These are phyloP conservation scores for Ceratocystis albifundus DNA, from an alignment of 2,329 filamentous ascomycete species.

Conservation along the genomic window DNA sequence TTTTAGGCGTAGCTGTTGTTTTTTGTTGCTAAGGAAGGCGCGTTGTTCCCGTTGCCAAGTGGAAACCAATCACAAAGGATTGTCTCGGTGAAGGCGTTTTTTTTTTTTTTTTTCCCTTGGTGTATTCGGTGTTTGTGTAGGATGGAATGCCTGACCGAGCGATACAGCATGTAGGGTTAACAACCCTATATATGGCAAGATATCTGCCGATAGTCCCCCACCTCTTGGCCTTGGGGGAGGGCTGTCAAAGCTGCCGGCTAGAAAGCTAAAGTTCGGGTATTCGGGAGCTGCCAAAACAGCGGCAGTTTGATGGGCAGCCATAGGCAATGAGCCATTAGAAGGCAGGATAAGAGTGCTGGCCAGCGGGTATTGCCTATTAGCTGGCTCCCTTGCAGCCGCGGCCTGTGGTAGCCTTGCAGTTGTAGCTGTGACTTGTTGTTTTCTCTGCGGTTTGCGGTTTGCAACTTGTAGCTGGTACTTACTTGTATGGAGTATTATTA, in stretches of 20 bases:
- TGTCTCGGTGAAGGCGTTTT: neutral
- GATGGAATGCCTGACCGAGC: neutral
- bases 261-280: neutral
- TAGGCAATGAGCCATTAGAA: neutral
- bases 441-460: neutral
- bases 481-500: neutral
- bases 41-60: neutral
- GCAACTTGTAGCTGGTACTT: neutral
- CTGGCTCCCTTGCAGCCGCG: too few relatives aligned
- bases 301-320: neutral
- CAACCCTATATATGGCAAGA: neutral
- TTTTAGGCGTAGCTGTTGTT: neutral
- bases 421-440: neutral
- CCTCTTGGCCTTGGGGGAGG: neutral
- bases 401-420: too few relatives aligned
- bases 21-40: neutral
- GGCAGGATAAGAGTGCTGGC: neutral
- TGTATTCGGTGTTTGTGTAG: neutral
- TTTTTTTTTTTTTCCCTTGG: neutral
- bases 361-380: neutral
- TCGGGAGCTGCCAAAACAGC: neutral
- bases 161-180: neutral
- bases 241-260: neutral
- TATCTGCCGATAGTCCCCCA: neutral
- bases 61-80: neutral